Conservation (phyloP, 257 asterid species). For the Petrea volubilis region DNA sequence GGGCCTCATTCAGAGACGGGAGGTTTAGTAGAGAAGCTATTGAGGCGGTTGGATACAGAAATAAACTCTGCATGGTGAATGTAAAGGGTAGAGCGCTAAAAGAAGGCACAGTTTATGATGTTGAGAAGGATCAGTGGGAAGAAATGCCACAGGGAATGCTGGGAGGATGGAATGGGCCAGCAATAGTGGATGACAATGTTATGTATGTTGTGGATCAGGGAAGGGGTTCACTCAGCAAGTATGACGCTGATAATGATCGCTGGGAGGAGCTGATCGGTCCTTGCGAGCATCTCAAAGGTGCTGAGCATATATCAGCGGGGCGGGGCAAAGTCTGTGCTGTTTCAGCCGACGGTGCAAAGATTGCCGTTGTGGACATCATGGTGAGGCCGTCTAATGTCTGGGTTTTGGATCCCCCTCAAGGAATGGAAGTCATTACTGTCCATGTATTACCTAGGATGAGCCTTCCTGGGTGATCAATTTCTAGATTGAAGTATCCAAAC, state of each 20-base stretch:
- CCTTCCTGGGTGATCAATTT: slow-evolving; percentile 15
- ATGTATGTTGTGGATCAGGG: slow-evolving; percentile 65
- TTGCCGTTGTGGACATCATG: slow-evolving; percentile 53
- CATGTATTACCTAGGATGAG: slow-evolving; percentile 72
- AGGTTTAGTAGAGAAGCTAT: slow-evolving; percentile 71
- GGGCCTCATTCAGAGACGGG: slow-evolving; percentile 49
- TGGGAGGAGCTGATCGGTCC: slow-evolving; percentile 59
- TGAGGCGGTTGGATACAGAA: slow-evolving; percentile 57
- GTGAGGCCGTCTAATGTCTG: slow-evolving; percentile 40
- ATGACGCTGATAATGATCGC: slow-evolving; percentile 42
- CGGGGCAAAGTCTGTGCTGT: slow-evolving; percentile 63
- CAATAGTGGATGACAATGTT: slow-evolving; percentile 34
- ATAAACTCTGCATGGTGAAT: slow-evolving; percentile 73
- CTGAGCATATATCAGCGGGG: slow-evolving; percentile 54
- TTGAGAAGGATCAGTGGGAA: slow-evolving; percentile 41
- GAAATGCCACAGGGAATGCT: slow-evolving; percentile 69
- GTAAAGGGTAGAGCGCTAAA: slow-evolving; percentile 54
- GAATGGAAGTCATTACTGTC: slow-evolving; percentile 57
- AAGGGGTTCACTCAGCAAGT: slow-evolving; percentile 49
- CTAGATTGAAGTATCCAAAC: background rate
- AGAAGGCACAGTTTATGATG: slow-evolving; percentile 48
- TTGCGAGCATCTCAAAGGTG: slow-evolving; percentile 51
- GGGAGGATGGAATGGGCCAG: slow-evolving; percentile 72
- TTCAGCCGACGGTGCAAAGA: slow-evolving; percentile 33
- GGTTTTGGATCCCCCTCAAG: slow-evolving; percentile 52